phyloP scores from a whole-genome alignment of 495 filamentous ascomycete species.

The Penicillium robsamsonii region DNA sequence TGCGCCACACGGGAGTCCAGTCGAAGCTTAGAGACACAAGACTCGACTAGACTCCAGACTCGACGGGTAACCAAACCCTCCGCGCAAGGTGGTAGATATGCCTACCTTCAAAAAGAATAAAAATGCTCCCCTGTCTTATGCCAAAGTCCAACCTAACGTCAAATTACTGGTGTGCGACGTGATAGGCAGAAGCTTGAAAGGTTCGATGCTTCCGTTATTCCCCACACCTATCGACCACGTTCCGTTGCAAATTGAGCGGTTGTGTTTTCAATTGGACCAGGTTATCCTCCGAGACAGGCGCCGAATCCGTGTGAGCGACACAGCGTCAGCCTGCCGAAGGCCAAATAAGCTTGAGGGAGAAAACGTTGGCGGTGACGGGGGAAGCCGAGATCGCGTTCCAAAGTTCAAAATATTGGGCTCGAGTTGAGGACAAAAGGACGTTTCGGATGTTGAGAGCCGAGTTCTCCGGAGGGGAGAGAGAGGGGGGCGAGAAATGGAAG shows the following conservation, averaged over 20 bases:
- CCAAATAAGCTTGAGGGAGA: slow-evolving; percentile 5
- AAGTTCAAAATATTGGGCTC: neutral
- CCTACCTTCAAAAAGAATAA: slow-evolving; percentile 4
- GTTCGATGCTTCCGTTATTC: slow-evolving; percentile 24
- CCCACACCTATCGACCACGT: slow-evolving; percentile 27
- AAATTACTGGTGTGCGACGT: slow-evolving; percentile 1
- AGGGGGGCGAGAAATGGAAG: neutral
- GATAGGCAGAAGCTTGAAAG: slow-evolving; percentile 14
- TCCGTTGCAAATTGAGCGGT: slow-evolving; percentile 24
- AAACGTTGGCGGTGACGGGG: neutral
- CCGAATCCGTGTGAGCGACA: slow-evolving; percentile 14
- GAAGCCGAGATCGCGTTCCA: slow-evolving; percentile 7
- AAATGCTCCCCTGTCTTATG: neutral
- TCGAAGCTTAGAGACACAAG: slow-evolving; percentile 17
- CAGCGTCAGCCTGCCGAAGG: neutral
- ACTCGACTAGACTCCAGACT: slow-evolving; percentile 7
- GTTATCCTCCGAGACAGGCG: slow-evolving; percentile 28
- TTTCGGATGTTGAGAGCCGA: slow-evolving; percentile 5
- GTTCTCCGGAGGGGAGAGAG: slow-evolving; percentile 3
- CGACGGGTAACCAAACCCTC: neutral
- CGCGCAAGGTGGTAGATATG: neutral
- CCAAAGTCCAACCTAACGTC: neutral
- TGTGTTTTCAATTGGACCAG: slow-evolving; percentile 29
- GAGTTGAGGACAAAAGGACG: slow-evolving; percentile 1
- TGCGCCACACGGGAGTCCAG: slow-evolving; percentile 8